Evolutionary conservation across 192 early-diverging fungal species (phyloP).

Genomic region (Mortierella hygrophila): DNA sequence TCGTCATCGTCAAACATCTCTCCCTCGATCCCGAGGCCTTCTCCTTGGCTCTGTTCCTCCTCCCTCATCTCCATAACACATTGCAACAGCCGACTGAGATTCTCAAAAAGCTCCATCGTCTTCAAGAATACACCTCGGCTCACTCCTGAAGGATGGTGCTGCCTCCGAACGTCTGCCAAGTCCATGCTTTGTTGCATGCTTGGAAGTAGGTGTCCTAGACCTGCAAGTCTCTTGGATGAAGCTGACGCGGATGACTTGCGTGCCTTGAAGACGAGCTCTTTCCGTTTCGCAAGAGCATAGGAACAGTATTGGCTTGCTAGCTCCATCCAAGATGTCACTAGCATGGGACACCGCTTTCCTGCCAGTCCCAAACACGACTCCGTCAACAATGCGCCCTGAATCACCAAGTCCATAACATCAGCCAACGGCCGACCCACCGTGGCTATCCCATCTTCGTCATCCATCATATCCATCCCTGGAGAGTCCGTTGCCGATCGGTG

Average conservation of each 20-base stretch:
- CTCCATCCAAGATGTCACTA: conserved; percentile 48
- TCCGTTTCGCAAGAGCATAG: conserved; percentile 28
- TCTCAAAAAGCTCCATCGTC: conserved; percentile 52
- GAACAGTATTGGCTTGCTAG: conserved; percentile 33
- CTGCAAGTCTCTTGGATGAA: not conserved
- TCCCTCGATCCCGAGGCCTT: not conserved
- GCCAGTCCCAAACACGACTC: conserved; percentile 39
- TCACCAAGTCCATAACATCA: conserved; percentile 43
- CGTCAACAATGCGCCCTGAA: conserved; percentile 42
- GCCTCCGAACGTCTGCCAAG: not conserved
- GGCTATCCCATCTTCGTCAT: conserved; percentile 9
- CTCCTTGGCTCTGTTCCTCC: conserved; percentile 27
- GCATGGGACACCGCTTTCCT: conserved; percentile 35
- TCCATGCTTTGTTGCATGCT: not conserved
- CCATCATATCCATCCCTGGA: conserved; percentile 27
- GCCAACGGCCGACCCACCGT: conserved; percentile 8
- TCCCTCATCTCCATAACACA: conserved; percentile 52
- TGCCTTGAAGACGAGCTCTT: conserved; percentile 15
- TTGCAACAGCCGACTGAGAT: conserved; percentile 28
- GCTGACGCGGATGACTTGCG: not conserved
- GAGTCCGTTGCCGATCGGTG: not conserved
- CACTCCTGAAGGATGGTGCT: conserved; percentile 9
- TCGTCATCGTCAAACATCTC: conserved; percentile 17
- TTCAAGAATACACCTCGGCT: conserved; percentile 27
- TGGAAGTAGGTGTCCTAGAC: not conserved